Conservation (phyloP, 257 asterid genomes). For the Penstemon barbatus region DNA sequence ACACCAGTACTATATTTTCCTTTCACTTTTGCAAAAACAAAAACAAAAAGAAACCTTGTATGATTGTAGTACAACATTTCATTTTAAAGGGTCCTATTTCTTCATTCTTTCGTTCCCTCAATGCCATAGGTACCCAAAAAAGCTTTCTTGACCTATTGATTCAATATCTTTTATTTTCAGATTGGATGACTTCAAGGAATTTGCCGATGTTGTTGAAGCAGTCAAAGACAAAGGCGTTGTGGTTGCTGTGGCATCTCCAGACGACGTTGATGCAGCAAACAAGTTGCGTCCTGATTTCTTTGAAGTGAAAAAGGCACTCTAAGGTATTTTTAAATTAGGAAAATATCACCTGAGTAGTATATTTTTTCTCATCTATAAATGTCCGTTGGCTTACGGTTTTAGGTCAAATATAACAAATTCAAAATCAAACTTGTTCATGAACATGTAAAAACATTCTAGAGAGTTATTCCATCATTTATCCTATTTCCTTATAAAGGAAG, state of each 20-base stretch:
- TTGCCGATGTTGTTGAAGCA: constrained; percentile 66
- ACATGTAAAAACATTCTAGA: too few relatives aligned
- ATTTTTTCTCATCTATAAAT: too few relatives aligned
- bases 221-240: constrained; percentile 81
- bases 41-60: too few relatives aligned
- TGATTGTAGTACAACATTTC: too few relatives aligned
- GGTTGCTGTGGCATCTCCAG: constrained; percentile 91
- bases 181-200: constrained; percentile 86
- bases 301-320: constrained; percentile 82
- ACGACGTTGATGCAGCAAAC: constrained; percentile 83
- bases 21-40: too few relatives aligned
- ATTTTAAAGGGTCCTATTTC: not conserved
- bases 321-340: constrained; percentile 12
- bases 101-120: not conserved
- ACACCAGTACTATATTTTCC: too few relatives aligned
- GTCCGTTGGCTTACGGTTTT: too few relatives aligned
- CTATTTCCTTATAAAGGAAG: too few relatives aligned
- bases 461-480: too few relatives aligned
- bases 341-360: too few relatives aligned
- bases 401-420: too few relatives aligned
- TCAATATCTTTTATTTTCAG: constrained; percentile 31
- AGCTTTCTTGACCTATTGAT: not conserved
- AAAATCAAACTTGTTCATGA: too few relatives aligned
- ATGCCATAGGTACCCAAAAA: not conserved
- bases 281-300: constrained; percentile 62